Evolutionary conservation across 1,139 yeast species (phyloP), one percentile per base, ranked within the genome.

Genomic region (Diutina ranongensis): DNA sequence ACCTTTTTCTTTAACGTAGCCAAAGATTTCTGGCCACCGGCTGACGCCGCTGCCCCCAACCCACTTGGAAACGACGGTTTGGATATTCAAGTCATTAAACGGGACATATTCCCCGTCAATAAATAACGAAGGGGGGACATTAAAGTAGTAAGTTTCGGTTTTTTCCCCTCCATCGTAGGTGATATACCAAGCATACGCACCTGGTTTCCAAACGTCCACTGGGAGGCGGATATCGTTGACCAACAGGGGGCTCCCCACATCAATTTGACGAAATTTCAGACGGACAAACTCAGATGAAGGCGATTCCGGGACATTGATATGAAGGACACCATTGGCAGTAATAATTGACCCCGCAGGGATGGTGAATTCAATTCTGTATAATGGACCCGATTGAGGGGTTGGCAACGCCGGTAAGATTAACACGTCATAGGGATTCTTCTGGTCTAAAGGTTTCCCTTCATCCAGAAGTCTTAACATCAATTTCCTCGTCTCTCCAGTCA

Each of bases 11-110:
- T 80, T 65, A 41, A 92, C 74, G 45, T 75, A 73, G 3, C 62
- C 58, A 49, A 92, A 83, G 49, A 85, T 67, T 1, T 65, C 58
- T 48, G 77, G 76, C 97, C 97, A 92, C 15, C 21, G n/a, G 28
- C 75, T 58, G 45, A 53, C 59, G 42, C 55, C 58, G 54, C 70
- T 64, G 10, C 78, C 74, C 1, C 97, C 97, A 65, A 88, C 76
- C 94, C 96, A 87, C 64, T 92, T 92, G 41, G 96, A 85, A 10
- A 92, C 77, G 35, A 92, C 82, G 2, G 95, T 78, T 61, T 89
- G 94, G 57, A 92, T 70, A 46, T 86, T 82, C 52, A 92, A 72
- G n/a, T 89, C 74, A 57, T 89, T 85, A 57, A 89, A 73, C 1
- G 92, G 82, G 20, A 89, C 57, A 53, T 72, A 78, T 28, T 70